phyloP scores from a whole-genome alignment of 2,329 filamentous ascomycete genomes.

The Rhinocladiella similis region DNA sequence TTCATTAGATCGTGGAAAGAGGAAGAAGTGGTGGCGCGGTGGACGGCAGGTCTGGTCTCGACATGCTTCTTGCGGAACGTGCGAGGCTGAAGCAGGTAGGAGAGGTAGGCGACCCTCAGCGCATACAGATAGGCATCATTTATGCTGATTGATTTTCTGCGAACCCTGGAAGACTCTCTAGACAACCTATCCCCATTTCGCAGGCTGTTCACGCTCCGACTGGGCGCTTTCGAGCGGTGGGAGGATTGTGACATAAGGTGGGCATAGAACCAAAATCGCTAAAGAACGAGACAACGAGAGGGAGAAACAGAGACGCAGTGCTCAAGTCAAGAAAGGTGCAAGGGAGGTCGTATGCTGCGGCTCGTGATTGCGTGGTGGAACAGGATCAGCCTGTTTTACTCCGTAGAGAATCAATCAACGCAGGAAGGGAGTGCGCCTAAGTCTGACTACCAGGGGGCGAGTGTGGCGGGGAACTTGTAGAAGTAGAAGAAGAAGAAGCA shows the following conservation, averaged over 20 bases:
- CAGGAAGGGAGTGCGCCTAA: constrained; percentile 5
- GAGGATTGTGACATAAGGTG: constrained; percentile 49
- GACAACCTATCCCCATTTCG: constrained; percentile 45
- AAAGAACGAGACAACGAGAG: background rate
- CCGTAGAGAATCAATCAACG: background rate
- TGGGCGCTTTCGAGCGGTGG: constrained; percentile 45
- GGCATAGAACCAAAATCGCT: constrained; percentile 1
- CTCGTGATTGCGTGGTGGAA: constrained; percentile 8
- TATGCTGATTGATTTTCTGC: constrained; percentile 46
- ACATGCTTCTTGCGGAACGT: constrained; percentile 88
- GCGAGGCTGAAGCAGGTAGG: constrained; percentile 89
- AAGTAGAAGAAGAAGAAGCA: background rate
- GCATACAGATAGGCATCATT: constrained; percentile 92
- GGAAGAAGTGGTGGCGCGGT: constrained; percentile 64
- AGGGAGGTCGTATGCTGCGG: background rate
- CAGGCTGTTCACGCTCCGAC: constrained; percentile 48
- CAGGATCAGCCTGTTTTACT: constrained; percentile 15
- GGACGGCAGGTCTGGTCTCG: constrained; percentile 58
- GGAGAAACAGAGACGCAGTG: background rate
- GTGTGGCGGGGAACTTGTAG: background rate
- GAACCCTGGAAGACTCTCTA: constrained; percentile 43
- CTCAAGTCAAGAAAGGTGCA: background rate
- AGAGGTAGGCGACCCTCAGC: constrained; percentile 84
- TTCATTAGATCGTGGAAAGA: constrained; percentile 81
- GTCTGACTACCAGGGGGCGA: background rate